Conservation (phyloP, 768 basidiomycete genomes). For the Xerocomellus chrysenteron region DNA sequence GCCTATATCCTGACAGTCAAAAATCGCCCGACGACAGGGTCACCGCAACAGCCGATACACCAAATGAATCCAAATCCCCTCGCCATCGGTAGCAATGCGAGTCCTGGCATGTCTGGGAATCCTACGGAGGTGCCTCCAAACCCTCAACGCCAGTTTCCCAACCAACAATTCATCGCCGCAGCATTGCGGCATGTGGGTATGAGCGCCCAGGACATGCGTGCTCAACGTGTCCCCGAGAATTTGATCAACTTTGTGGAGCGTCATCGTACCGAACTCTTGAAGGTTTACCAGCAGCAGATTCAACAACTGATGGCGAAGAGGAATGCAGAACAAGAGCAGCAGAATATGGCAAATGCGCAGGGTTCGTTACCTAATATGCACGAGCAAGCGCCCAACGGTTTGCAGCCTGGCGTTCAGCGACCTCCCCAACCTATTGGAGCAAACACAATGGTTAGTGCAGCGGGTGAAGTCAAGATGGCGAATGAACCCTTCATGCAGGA, state of each 20-base stretch:
- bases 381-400: conserved; percentile 16
- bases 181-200: conserved; percentile 49
- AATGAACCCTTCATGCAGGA: conserved; percentile 12
- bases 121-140: conserved; percentile 22
- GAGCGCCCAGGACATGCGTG: conserved; percentile 51
- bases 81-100: conserved; percentile 7
- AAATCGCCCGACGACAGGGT: conserved; percentile 14
- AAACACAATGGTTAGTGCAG: conserved; percentile 11
- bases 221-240: conserved; percentile 45
- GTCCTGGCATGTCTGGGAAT: conserved; percentile 12
- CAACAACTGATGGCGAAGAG: conserved; percentile 20
- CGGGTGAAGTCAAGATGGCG: conserved; percentile 19
- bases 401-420: conserved; percentile 19
- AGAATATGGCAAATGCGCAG: conserved; percentile 20
- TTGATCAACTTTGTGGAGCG: conserved; percentile 58
- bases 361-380: conserved; percentile 17
- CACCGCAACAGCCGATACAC: conserved; percentile 13
- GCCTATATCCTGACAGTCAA: conserved; percentile 47
- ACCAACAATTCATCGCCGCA: conserved; percentile 39
- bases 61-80: conserved; percentile 15
- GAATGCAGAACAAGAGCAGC: conserved; percentile 24
- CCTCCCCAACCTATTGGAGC: conserved; percentile 8
- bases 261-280: conserved; percentile 39
- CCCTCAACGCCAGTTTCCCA: conserved; percentile 4
- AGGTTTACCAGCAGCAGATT: conserved; percentile 27